Base-by-base conservation (phyloP, 352 stramenopile species). In the Detonula confervacea region DNA sequence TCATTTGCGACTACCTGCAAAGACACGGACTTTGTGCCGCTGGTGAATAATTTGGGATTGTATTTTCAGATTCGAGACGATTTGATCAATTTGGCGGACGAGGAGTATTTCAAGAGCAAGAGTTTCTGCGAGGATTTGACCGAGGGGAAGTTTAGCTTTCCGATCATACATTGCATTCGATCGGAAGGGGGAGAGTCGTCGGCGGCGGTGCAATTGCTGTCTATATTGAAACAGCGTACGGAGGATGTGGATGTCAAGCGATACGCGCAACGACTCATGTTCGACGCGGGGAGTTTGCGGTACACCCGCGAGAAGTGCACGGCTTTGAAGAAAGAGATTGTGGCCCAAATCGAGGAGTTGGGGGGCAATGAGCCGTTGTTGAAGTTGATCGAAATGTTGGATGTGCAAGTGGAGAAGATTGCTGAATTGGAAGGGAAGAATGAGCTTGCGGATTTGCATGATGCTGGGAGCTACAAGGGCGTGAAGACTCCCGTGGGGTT, bases 1-100 rank as follows among this genome's bases (percentile, higher is more conserved):
- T 55, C 86, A 9, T 91, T 91, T 81, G 81, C 88, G 18, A 92
- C 86, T 12, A 71, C 24, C 0, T 59, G 81, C 30, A 27, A 74
- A 64, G 29, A 78, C 0, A 77, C 69, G 1, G 87, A 98, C 80
- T 97, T 96, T 80, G 91, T 82, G 6, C 90, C 94, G 8, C 86
- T 99, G 12, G 92, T 98, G 24, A 96, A 98, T 77, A 91, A 95
- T 44, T 85, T 99, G 12, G 95, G 95, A 7, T 92, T 98, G 33
- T 99, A 98, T 69, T 99, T 99, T 88, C 96, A 99, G 89, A 98
- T 99, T 78, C 92, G 96, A 42, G 96, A 98, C 84, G 97, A 99
- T 91, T 97, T 98, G 59, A 95, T 99, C 65, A 99, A 99, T 83
- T 78, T 99, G 12, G 83, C 97, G 14, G 95, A 98, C 88, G 94